phyloP scores from a whole-genome alignment of 805 yeast genomes.

The Lachancea sp. region DNA sequence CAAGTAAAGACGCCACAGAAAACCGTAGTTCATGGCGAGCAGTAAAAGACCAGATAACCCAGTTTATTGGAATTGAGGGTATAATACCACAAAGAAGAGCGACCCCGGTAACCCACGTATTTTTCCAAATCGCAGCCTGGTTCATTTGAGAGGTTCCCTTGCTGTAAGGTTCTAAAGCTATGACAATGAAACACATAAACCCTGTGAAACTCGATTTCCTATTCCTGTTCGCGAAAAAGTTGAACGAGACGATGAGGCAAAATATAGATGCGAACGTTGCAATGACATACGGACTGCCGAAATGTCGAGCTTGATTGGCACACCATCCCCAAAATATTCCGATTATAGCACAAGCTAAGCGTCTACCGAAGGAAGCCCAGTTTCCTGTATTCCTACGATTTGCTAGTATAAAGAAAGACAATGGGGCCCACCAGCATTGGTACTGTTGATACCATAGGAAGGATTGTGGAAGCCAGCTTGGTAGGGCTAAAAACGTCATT shows the following conservation, averaged over 20 bases:
- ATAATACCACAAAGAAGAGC: conserved; percentile 37
- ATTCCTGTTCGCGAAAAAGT: conserved; percentile 34
- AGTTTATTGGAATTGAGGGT: conserved; percentile 35
- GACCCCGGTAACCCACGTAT: conserved; percentile 37
- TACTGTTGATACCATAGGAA: conserved; percentile 39
- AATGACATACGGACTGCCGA: conserved; percentile 35
- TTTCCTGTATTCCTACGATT: conserved; percentile 39
- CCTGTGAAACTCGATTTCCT: conserved; percentile 41
- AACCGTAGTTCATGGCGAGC: conserved; percentile 39
- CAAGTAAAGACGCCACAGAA: conserved; percentile 36
- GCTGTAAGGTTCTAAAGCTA: conserved; percentile 32
- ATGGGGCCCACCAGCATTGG: conserved; percentile 41
- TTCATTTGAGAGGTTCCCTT: conserved; percentile 13
- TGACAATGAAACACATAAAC: conserved; percentile 37
- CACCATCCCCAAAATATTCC: conserved; percentile 47
- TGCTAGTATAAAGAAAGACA: conserved; percentile 34
- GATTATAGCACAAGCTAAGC: conserved; percentile 34
- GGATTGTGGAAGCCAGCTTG: conserved; percentile 38
- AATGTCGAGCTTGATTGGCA: conserved; percentile 36
- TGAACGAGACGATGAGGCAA: conserved; percentile 31
- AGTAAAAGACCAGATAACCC: conserved; percentile 45
- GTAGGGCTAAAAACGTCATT: conserved; percentile 36
- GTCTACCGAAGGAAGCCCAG: conserved; percentile 31
- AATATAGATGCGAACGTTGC: conserved; percentile 37
- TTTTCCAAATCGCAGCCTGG: conserved; percentile 31